Evolutionary conservation across 208 protist genomes (phyloP), one percentile per base, ranked within the genome.

Genomic region (Endotrypanum monterogeii): DNA sequence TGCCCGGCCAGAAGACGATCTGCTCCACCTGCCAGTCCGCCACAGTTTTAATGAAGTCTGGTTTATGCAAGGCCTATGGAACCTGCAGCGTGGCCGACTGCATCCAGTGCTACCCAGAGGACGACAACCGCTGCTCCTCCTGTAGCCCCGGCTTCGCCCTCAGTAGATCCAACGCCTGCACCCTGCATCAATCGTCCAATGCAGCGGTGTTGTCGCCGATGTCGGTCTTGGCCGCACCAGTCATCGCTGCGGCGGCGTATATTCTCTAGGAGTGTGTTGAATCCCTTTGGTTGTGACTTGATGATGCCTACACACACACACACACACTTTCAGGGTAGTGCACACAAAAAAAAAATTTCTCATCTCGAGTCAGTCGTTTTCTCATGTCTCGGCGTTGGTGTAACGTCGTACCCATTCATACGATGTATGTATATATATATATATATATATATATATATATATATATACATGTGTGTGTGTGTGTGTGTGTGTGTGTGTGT

Each of bases 71-170:
- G 65, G 23, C 50, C 30, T 7, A 12, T 3, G 67, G 74, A 48
- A 61, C 57, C 51, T 73, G 67, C 67, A 67, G 50, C 46, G 48
- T 72, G 58, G 50, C 23, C 35, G 57, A 69, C 48, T 79, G 74
- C 41, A 37, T 41, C 48, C 66, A 79, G 67, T 73, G 67, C 74
- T 48, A 52, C 52, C 56, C 69, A n/a, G 39, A 14, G 39, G 72
- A 76, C 72, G 46, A 57, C 72, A 70, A 56, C 62, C 63, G 56
- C 32, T 79, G 74, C 67, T 62, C 65, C 67, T 56, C 56, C 30
- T 79, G 74, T 67, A 20, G 28, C 23, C 32, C 28, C 67, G 67
- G 74, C 58, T 73, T 63, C 51, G 32, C 50, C 57, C 46, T 79
- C 67, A 73, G 30, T 67, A 44, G 46, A 65, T 41, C 74, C 56